Evolutionary conservation across 345 rosid genomes (phyloP).

Genomic region (Gossypium anomalum): DNA sequence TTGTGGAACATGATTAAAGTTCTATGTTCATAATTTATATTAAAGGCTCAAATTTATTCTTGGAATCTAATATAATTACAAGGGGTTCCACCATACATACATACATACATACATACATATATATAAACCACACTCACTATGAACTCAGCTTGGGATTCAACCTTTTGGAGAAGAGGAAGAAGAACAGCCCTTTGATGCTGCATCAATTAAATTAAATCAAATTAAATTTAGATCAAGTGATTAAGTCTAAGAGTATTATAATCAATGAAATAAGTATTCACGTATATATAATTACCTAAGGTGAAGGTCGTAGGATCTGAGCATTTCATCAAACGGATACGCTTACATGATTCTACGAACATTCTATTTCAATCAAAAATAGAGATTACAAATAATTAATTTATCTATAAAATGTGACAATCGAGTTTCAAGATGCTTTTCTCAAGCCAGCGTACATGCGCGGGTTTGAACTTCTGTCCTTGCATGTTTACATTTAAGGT

Average conservation of each 20-base stretch:
- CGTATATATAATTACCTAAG: not conserved
- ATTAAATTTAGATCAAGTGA: too few species aligned
- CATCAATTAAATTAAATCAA: not conserved
- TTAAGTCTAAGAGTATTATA: too few species aligned
- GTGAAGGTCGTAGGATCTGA: not conserved
- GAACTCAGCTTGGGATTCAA: not conserved
- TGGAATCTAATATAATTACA: not conserved
- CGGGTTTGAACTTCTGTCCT: too few species aligned
- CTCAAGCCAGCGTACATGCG: too few species aligned
- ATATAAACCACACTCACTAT: not conserved
- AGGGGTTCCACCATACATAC: not conserved
- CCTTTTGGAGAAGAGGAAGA: not conserved
- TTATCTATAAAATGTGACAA: too few species aligned
- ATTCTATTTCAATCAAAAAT: not conserved
- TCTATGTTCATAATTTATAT: not conserved
- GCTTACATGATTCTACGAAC: slow-evolving; percentile 10
- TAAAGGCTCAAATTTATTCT: not conserved
- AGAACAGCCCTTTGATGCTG: not conserved
- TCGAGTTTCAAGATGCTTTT: too few species aligned
- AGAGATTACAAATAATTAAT: not conserved
- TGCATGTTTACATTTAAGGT: too few species aligned
- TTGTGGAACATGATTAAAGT: not conserved
- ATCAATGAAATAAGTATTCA: not conserved
- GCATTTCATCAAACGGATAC: slow-evolving; percentile 4
- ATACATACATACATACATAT: too few species aligned